Base-by-base conservation (phyloP, 169 alveolate genomes). In the Plasmodium knowlesi region DNA sequence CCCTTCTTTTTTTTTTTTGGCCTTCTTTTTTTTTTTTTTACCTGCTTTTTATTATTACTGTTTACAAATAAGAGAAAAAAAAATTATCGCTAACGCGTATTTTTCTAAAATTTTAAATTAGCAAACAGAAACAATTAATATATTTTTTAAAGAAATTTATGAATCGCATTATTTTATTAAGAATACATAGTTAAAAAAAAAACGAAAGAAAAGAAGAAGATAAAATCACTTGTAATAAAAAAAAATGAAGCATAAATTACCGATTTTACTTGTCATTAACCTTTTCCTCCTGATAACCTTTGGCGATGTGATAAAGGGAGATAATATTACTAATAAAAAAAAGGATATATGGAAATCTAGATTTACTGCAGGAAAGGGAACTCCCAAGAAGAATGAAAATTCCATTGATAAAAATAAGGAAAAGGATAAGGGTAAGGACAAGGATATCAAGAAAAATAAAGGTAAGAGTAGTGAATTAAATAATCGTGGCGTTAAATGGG, bases 281-380 rank as follows among this genome's bases (percentile, higher is more conserved):
- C 28, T 83, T 83, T 70, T 83, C 43, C 71, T 83, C 82, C 61
- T 83, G n/a, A 32, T 83, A 1, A 39, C 37, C 53, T 41, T 83
- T 70, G 73, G 81, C 72, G 67, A 83, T 83, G 81, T 71, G 10
- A 22, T 71, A 83, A 83, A 61, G 53, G 92, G 92, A 41, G 83
- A 83, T 83, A 43, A 83, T 9, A 53, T 28, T 81, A 37, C 12
- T 50, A 81, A 81, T 53, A 50, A 43, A n/a, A 83, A 25, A 28
- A 83, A 83, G 41, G 70, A 83, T 22, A 67, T 83, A 41, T 83
- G 92, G 92, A 83, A 19, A 83, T 83, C 83, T 22, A 83, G 92
- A 83, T 83, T 83, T 83, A 32, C 67, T 83, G 32, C 41, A 32
- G 92, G 92, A 28, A 83, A 71, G 32, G 83, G 83, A 50, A 37